Percentiles rank a stretch among this genome's conserved stretches.
These are phyloP conservation scores for Aspergillus hortae DNA, from an alignment of 2,329 filamentous ascomycete species.

Conservation along the genomic window DNA sequence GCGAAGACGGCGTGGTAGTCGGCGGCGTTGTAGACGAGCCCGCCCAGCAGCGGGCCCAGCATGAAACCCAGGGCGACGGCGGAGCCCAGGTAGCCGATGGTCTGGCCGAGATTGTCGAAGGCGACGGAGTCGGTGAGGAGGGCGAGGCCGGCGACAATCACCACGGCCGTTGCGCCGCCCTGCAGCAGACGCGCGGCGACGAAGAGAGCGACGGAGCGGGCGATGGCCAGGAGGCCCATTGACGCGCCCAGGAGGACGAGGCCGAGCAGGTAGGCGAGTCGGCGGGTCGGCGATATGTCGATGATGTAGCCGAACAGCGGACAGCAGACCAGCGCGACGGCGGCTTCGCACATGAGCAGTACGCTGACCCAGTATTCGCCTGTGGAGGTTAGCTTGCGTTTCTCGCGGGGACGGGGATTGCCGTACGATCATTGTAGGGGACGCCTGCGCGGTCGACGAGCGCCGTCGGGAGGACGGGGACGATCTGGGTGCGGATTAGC, in stretches of 20 bases:
- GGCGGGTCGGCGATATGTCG: constrained; percentile 40
- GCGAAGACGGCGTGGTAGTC: constrained; percentile 60
- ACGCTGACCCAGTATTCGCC: constrained; percentile 29
- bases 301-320: constrained; percentile 27
- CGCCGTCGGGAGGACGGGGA: constrained; percentile 28
- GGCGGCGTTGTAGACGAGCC: constrained; percentile 56
- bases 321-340: constrained; percentile 24
- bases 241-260: constrained; percentile 51
- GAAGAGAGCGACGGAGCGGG: constrained; percentile 47
- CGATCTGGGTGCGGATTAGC: constrained; percentile 16
- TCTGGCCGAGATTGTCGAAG: constrained; percentile 56
- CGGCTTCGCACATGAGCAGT: constrained; percentile 27
- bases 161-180: constrained; percentile 55
- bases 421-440: constrained; percentile 23
- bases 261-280: constrained; percentile 57
- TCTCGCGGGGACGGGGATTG: neutral
- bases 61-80: constrained; percentile 58
- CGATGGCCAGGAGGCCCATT: constrained; percentile 54
- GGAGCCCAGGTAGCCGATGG: constrained; percentile 55
- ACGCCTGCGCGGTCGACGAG: constrained; percentile 22
- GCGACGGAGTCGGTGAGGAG: constrained; percentile 59
- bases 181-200: constrained; percentile 54
- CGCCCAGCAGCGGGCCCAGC: constrained; percentile 57
- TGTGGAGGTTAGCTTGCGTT: constrained; percentile 2
- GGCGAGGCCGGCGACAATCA: constrained; percentile 59